Conservation (phyloP, 2,329 filamentous ascomycete genomes). For the Metarhizium guizhouense region DNA sequence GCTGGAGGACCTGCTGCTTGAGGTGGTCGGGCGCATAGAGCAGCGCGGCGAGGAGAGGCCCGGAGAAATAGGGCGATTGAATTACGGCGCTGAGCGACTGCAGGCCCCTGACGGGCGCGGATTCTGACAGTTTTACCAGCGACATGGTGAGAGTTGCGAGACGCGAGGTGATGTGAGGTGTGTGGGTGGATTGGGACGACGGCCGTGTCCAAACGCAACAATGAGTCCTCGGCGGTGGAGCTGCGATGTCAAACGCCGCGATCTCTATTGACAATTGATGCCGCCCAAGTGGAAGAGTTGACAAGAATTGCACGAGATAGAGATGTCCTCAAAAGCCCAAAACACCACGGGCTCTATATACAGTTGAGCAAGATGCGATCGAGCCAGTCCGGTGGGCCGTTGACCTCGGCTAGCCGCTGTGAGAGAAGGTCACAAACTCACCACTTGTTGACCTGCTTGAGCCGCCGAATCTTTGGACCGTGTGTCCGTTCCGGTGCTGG, state of each 20-base stretch:
- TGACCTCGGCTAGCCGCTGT: background rate
- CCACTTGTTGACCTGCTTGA: background rate
- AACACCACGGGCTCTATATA: background rate
- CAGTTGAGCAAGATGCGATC: background rate
- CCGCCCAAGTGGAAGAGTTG: no score
- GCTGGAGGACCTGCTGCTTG: conserved; percentile 1
- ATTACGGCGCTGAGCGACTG: conserved; percentile 2
- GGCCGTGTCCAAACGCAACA: background rate
- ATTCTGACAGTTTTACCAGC: conserved; percentile 7
- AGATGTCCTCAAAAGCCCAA: no score
- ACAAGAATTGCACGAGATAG: no score
- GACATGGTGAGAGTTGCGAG: conserved; percentile 5
- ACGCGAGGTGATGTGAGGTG: background rate
- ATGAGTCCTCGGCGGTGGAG: no score
- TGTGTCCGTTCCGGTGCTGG: background rate
- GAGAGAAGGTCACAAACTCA: background rate
- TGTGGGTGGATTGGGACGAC: background rate
- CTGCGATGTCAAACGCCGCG: no score
- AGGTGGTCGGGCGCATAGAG: conserved; percentile 5
- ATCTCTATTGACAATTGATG: no score
- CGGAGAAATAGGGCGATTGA: conserved; percentile 10
- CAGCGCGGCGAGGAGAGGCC: conserved; percentile 10
- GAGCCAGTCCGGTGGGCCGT: background rate
- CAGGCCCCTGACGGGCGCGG: conserved; percentile 8
- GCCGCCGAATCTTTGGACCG: background rate